Evolutionary conservation across 1,139 yeast genomes (phyloP), one percentile per base, ranked within the genome.

Genomic region (Yamadazyma triangularis): DNA sequence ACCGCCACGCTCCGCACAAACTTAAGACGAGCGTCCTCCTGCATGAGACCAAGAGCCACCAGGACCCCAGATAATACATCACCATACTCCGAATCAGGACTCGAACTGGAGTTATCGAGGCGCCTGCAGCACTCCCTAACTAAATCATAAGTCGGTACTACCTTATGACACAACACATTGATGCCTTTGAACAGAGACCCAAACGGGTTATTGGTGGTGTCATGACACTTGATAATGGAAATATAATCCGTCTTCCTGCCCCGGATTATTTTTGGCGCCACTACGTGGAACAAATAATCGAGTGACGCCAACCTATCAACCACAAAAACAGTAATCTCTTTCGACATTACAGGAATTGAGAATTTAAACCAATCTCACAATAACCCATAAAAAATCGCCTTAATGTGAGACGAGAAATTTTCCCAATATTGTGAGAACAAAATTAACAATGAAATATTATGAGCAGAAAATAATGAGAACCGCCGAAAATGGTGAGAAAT

Each of bases 211-310:
- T 45, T 38, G 6, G 64, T 58, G 10, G 20, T 28, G 6, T 50
- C 56, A 38, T 73, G 66, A 15, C 61, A 61, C 1, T 64, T 56
- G 2, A 74, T 55, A 3, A 77, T 50, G 0, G 77, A 72, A 2
- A 77, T 62, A 25, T 59, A 57, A 43, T 80, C 87, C 4, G 78
- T 70, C 45, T 77, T 78, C 27, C 85, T 60, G 4, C 66, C 79
- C 31, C 66, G 58, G 34, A 70, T 36, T 26, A 69, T 60, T 38
- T 76, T 71, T 22, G 60, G 52, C 4, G 67, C 48, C 14, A 75
- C 52, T 23, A 60, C 51, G 36, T 70, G 70, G 39, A 60, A 55
- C 11, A 74, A 54, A 41, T 68, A 72, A 21, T 54, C 51, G 36
- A 69, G 45, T 4, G 60, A 41, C 11, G 62, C 58, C 15, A 73